Base-by-base conservation (phyloP, 306 rosid genomes). In the Acacia crassicarpa region DNA sequence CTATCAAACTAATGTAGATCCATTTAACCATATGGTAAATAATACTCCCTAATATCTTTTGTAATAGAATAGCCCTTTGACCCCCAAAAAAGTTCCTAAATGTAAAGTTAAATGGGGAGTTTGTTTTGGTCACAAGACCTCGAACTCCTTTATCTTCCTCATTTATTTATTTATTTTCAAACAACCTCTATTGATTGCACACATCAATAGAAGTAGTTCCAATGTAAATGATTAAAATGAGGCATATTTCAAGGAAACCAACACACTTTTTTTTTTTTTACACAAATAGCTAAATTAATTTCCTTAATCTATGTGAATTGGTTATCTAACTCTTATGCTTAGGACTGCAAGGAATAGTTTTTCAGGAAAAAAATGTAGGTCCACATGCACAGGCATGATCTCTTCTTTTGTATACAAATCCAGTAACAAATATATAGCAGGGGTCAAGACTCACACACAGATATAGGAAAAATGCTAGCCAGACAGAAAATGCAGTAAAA, bases 341-440 rank as follows among this genome's bases (percentile, higher is more conserved):
- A 51, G 59, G 10, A 53, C 8, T 53, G 23, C 9, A 19, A 49
- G n/a, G 35, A 38, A 38, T 5, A 38, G 41, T 38, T 38, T 38
- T 79, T 44, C 58, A 63, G 9, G 16, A 63, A 27, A 63, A 30
- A 62, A 46, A 43, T 65, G 27, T 1, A 45, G 58, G 70, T 20
- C 46, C 48, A 61, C 45, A 9, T 25, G 78, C 45, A 72, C 59
- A 72, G 23, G 41, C 76, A 25, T 61, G 33, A 25, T 61, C 33
- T 61, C 67, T 61, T 59, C 33, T 19, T 56, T 56, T 11, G 81
- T 23, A 25, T 45, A 46, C 40, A 68, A 23, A 69, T 63, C 74
- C 82, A 83, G 44, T n/a, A n/a, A 67, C 38, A 72, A 78, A 79
- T 25, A 79, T 56, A 67, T 45, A 83, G 23, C 77, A 63, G 13